Base-by-base conservation (phyloP, 768 basidiomycete species). In the Mycena filopes region DNA sequence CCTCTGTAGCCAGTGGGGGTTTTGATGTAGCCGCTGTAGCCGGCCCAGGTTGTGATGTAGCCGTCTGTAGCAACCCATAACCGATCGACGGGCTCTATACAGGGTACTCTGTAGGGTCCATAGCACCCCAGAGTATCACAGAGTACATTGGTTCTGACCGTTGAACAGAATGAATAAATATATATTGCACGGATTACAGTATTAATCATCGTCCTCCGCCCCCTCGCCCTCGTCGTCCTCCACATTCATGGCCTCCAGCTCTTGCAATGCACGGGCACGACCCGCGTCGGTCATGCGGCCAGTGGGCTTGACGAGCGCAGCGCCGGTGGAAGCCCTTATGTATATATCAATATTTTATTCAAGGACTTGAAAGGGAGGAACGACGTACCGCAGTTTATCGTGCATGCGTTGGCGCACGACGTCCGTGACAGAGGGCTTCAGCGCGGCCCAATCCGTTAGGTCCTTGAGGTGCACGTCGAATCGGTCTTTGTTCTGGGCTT, bases 341-440 rank as follows among this genome's bases (percentile, higher is more conserved):
- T 7, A 2, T 51, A 13, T 33, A 47, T 50, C 12, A 41, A 28
- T 7, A 28, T 18, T 18, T n/a, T 4, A 43, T 28, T 15, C 15
- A 11, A 21, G 15, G 45, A 2, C 5, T 5, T 23, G 8, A 48
- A 21, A 40, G 5, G 21, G 15, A 25, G 10, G 13, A 12, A 6
- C 33, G 3, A 63, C 51, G 31, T 55, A 65, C 64, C 58, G 56
- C 43, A 43, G 49, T 0, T 41, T 11, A 25, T 65, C 64, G n/a
- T 65, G 64, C 42, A 60, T 43, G 12, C 20, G 41, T n/a, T 60
- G 64, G 12, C 31, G 53, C 2, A 65, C 1, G 11, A 10, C 49
- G 10, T 4, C 20, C 8, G 56, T 65, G 2, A 60, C 38, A 2
- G 43, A 16, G 20, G 64, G 64, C 26, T 47, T 54, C 23, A 65